A percentile compares a stretch with the other conserved stretches of the same genome.
These are phyloP conservation scores for Apophysomyces elegans DNA, from an alignment of 371 early-diverging fungal genomes.

Conservation along the genomic window DNA sequence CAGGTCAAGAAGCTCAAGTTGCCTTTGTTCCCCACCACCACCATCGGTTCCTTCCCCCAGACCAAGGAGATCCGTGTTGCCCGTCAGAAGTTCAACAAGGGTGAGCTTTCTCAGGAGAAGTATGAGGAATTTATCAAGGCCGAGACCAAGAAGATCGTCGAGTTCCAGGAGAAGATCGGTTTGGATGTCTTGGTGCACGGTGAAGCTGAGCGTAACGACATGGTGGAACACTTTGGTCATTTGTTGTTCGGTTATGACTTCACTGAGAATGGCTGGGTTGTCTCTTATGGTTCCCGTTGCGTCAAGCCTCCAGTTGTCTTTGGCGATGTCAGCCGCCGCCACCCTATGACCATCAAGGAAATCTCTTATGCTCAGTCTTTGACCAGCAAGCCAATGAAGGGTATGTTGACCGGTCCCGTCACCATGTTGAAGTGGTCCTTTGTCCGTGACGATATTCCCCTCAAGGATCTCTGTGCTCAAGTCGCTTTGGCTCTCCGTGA, in stretches of 20 bases:
- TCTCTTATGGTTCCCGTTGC: slow-evolving; percentile 95
- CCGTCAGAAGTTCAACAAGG: slow-evolving; percentile 90
- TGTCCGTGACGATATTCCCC: slow-evolving; percentile 95
- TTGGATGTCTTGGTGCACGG: slow-evolving; percentile 97
- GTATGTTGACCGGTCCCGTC: slow-evolving; percentile 95
- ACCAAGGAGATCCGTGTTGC: slow-evolving; percentile 93
- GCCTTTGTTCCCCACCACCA: slow-evolving; percentile 95
- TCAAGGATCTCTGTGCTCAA: slow-evolving; percentile 84
- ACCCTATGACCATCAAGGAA: slow-evolving; percentile 90
- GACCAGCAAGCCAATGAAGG: slow-evolving; percentile 92
- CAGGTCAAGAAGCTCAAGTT: slow-evolving; percentile 84
- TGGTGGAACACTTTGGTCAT: slow-evolving; percentile 95
- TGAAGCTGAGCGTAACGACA: slow-evolving; percentile 96
- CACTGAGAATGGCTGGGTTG: slow-evolving; percentile 96
- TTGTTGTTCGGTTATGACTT: slow-evolving; percentile 88
- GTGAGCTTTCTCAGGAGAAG: slow-evolving; percentile 67
- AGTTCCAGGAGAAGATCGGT: slow-evolving; percentile 86
- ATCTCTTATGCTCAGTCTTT: slow-evolving; percentile 86
- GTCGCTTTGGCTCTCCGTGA: slow-evolving; percentile 95
- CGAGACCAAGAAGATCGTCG: slow-evolving; percentile 85
- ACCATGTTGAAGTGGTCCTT: slow-evolving; percentile 97
- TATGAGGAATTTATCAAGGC: slow-evolving; percentile 87
- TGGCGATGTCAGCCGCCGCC: slow-evolving; percentile 91
- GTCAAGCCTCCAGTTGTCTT: slow-evolving; percentile 91
- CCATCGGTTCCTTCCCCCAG: slow-evolving; percentile 98